phyloP scores from a whole-genome alignment of 2,329 filamentous ascomycete species.

The Neonectria magnoliae region DNA sequence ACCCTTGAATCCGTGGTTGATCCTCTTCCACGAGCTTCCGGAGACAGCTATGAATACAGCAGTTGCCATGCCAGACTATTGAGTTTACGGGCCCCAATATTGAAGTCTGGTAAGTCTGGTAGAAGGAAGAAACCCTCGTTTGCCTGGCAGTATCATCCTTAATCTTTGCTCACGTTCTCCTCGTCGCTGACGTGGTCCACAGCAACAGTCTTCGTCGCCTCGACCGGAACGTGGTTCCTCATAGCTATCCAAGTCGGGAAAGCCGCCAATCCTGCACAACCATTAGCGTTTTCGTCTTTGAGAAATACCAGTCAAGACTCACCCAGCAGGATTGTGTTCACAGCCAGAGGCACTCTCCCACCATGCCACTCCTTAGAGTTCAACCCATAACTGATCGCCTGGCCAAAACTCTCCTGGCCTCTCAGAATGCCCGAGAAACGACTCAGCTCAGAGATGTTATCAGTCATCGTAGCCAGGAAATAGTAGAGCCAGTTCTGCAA shows the following conservation, averaged over 20 bases:
- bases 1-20: too few relatives aligned
- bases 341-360: constrained; percentile 50
- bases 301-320: constrained; percentile 18
- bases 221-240: constrained; percentile 42
- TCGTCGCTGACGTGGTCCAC: background rate
- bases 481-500: constrained; percentile 68
- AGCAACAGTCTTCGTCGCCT: constrained; percentile 13
- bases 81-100: too few relatives aligned
- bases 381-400: constrained; percentile 52
- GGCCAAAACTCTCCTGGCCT: constrained; percentile 54
- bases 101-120: too few relatives aligned
- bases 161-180: background rate
- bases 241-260: constrained; percentile 36
- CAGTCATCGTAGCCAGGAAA: constrained; percentile 63
- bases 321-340: constrained; percentile 53
- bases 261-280: background rate
- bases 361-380: constrained; percentile 52
- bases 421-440: constrained; percentile 52
- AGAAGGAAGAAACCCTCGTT: too few relatives aligned
- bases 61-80: too few relatives aligned
- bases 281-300: background rate
- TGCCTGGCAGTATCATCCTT: too few relatives aligned
- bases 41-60: too few relatives aligned
- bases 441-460: constrained; percentile 63
- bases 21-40: too few relatives aligned